phyloP scores from a whole-genome alignment of 1,284 basidiomycete species.

The Ustilago xerochloae region DNA sequence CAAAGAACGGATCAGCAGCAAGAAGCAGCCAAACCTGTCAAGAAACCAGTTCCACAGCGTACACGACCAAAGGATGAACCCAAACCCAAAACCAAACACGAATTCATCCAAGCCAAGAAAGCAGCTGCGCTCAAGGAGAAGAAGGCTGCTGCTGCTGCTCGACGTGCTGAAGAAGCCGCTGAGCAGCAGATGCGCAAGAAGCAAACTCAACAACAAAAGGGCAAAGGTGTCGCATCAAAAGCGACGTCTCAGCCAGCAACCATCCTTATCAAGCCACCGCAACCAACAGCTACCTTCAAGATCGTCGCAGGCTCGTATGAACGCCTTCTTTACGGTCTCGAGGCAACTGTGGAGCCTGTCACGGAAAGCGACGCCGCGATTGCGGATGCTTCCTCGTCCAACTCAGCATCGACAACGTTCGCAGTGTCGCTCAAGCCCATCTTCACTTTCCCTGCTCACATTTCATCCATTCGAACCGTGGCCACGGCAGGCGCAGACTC shows the following conservation, averaged over 20 bases:
- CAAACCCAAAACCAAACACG: constrained; percentile 57
- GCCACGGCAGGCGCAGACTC: constrained; percentile 72
- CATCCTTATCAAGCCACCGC: constrained; percentile 43
- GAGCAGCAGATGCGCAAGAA: constrained; percentile 30
- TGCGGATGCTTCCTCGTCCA: constrained; percentile 27
- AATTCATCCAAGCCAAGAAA: constrained; percentile 56
- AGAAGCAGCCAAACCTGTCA: constrained; percentile 25
- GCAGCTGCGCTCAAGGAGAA: constrained; percentile 41
- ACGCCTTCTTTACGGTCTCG: constrained; percentile 90
- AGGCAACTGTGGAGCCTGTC: constrained; percentile 73
- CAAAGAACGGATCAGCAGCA: constrained; percentile 37
- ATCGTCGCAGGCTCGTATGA: constrained; percentile 93
- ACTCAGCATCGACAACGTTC: constrained; percentile 27
- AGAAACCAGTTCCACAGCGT: constrained; percentile 32
- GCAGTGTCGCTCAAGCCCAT: constrained; percentile 74
- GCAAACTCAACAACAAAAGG: constrained; percentile 28
- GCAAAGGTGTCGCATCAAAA: constrained; percentile 13
- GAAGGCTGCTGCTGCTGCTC: constrained; percentile 20
- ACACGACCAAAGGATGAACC: constrained; percentile 47
- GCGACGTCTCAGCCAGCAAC: constrained; percentile 5
- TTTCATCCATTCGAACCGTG: constrained; percentile 89
- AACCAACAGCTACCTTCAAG: constrained; percentile 73
- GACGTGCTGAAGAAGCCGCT: constrained; percentile 24
- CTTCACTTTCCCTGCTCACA: constrained; percentile 96
- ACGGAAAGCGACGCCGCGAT: constrained; percentile 50